A percentile compares a stretch with the other conserved stretches of the same genome.
These are phyloP conservation scores for Solanum phureja DNA, from an alignment of 257 asterid genomes.

Conservation along the genomic window DNA sequence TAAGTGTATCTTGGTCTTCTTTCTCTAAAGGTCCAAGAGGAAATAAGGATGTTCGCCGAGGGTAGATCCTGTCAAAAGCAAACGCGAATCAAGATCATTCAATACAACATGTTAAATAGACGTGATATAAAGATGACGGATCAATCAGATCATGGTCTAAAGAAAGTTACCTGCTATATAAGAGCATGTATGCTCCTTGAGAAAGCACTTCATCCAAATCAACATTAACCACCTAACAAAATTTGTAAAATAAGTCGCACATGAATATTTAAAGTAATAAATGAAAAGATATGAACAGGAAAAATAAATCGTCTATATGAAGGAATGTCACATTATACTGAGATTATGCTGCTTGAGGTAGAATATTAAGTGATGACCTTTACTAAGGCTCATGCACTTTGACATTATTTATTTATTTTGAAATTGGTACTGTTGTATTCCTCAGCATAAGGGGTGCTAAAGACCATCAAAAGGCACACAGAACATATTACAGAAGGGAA, in stretches of 20 bases:
- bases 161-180: conserved; percentile 70
- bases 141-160: background rate
- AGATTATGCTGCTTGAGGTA: background rate
- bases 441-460: background rate
- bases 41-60: conserved; percentile 57
- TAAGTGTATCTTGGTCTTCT: conserved; percentile 19
- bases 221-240: conserved; percentile 52
- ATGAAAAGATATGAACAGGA: background rate
- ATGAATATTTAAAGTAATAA: background rate
- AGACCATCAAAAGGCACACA: background rate
- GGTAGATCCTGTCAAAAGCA: conserved; percentile 38
- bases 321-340: background rate
- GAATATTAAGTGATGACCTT: background rate
- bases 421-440: background rate
- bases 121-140: background rate
- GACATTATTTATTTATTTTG: background rate
- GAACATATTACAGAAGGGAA: background rate
- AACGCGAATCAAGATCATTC: background rate
- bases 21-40: conserved; percentile 32
- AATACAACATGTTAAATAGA: background rate
- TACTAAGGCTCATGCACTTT: background rate
- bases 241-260: background rate
- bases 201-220: conserved; percentile 88
- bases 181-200: conserved; percentile 95
- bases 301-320: background rate